Conservation (phyloP, 768 basidiomycete species). For the Boletus vinaceobasis region DNA sequence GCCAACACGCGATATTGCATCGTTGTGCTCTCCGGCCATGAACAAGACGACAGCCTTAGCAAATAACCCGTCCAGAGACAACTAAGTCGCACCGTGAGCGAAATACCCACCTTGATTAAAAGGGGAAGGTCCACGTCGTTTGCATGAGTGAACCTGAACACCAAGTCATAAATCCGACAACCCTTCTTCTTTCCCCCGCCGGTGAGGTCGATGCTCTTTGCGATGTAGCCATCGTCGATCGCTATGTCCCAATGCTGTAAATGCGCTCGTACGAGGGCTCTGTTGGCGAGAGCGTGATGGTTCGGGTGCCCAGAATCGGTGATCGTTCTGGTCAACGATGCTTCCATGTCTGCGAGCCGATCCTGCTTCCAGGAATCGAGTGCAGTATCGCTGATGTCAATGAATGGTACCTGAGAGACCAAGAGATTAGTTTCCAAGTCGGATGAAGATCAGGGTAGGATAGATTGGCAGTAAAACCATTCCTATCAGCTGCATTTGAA, state of each 20-base stretch:
- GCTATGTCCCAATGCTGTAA: background rate
- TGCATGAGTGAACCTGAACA: background rate
- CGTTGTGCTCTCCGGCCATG: too few relatives aligned
- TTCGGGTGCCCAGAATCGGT: background rate
- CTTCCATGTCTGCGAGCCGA: background rate
- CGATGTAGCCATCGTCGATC: background rate
- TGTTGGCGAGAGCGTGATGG: background rate
- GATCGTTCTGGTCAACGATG: background rate
- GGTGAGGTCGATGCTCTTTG: slow-evolving; percentile 1
- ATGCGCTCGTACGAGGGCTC: background rate
- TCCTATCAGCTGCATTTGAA: too few relatives aligned
- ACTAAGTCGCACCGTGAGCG: fast-evolving
- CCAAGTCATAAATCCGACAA: slow-evolving; percentile 2
- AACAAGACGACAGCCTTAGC: too few relatives aligned
- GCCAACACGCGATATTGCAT: too few relatives aligned
- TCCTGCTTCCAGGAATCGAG: background rate
- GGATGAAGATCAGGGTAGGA: background rate
- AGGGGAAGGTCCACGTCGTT: background rate
- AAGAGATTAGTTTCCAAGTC: too few relatives aligned
- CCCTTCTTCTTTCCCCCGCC: background rate
- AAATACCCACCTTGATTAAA: slow-evolving; percentile 1
- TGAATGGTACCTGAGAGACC: background rate
- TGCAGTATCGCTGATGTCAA: background rate
- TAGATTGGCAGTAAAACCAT: too few relatives aligned
- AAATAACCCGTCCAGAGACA: too few relatives aligned